Base-by-base conservation (phyloP, 768 basidiomycete genomes). In the Chiua virens region DNA sequence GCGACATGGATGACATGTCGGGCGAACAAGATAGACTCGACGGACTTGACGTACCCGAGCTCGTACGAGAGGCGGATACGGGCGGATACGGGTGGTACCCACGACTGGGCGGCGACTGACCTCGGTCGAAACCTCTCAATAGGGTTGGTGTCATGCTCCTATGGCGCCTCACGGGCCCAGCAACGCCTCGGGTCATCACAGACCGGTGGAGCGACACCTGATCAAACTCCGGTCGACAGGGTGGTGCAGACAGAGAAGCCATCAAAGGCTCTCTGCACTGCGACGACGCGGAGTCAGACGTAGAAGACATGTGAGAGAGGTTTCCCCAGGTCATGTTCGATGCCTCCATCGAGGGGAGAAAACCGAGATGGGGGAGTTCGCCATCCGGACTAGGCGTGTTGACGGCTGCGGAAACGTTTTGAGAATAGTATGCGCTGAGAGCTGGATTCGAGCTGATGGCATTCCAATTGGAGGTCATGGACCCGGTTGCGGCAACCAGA, bases 131-230 rank as follows among this genome's bases (percentile, higher is more conserved):
- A 46, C 71, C 77, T 46, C 83, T 76, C 41, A 75, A 67, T 25
- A 84, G 54, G 0, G 83, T 83, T 9, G 89, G 88, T 8, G 89
- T 91, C 78, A 86, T 87, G 66, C 86, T 88, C 49, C 88, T 77
- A 62, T 89, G 82, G 41, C 89, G 75, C 45, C 87, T 73, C 41
- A 83, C 75, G 10, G 87, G 85, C 10, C 87, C 85, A n/a, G 78
- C 62, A 13, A 74, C 78, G 8, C 48, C 60, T 11, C 63, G 61
- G 15, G 58, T 48, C 50, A 60, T 61, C 17, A 57, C 45, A 13
- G 64, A 60, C 15, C 57, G 61, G 37, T 61, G 63, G 17, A 67
- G 56, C 20, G 64, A 52, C n/a, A 54, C 69, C 53, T 59, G 85
- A 79, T 68, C 87, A 47, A 89, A 89, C 10, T 73, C 73, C 42